Evolutionary conservation across 2,329 filamentous ascomycete species (phyloP).

Genomic region (Annulohypoxylon truncatum): DNA sequence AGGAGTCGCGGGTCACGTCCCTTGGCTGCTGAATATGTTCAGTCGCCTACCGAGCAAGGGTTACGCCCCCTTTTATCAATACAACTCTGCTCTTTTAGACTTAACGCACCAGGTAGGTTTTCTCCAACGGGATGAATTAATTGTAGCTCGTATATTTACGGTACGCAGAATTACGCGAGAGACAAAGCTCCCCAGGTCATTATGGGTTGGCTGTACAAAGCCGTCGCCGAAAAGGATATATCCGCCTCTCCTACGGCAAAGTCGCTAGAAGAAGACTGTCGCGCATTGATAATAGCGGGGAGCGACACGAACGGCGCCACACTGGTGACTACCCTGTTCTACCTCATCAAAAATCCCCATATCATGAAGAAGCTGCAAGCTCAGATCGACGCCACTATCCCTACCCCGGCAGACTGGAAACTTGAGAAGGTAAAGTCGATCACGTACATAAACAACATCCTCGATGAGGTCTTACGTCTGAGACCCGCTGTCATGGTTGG

Average conservation of each 20-base stretch:
- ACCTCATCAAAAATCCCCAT: slow-evolving; percentile 49
- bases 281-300: slow-evolving; percentile 50
- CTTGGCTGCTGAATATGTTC: slow-evolving; percentile 52
- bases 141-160: background rate
- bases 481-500: slow-evolving; percentile 54
- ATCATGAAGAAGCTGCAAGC: slow-evolving; percentile 48
- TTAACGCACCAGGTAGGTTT: slow-evolving; percentile 45
- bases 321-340: slow-evolving; percentile 49
- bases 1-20: slow-evolving; percentile 49
- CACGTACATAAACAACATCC: slow-evolving; percentile 51
- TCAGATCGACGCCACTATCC: slow-evolving; percentile 48
- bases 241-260: slow-evolving; percentile 49
- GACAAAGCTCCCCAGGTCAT: slow-evolving; percentile 52
- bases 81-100: slow-evolving; percentile 46
- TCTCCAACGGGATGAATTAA: background rate
- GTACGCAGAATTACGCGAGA: slow-evolving; percentile 37
- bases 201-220: slow-evolving; percentile 55
- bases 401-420: slow-evolving; percentile 45
- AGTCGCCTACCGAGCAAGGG: slow-evolving; percentile 46
- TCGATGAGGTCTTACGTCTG: slow-evolving; percentile 49
- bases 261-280: slow-evolving; percentile 50
- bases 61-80: slow-evolving; percentile 48
- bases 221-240: slow-evolving; percentile 51
- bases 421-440: slow-evolving; percentile 48
- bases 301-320: slow-evolving; percentile 53